phyloP scores from a whole-genome alignment of 495 filamentous ascomycete genomes.

The Neurospora cerealis region DNA sequence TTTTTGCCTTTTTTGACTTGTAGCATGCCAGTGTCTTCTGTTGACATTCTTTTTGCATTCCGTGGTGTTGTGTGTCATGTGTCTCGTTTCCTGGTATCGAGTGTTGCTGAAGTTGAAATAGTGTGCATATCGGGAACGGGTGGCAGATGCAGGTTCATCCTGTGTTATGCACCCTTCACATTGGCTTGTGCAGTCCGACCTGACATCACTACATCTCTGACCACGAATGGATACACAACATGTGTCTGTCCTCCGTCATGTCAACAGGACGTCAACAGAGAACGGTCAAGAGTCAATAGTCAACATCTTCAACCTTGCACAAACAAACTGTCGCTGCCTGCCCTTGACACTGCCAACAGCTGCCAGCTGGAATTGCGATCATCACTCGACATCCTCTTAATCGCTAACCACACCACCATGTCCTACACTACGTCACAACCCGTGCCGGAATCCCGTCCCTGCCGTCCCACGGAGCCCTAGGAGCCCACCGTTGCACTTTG shows the following conservation, averaged over 20 bases:
- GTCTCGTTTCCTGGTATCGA: neutral
- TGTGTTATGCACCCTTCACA: neutral
- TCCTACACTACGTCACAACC: neutral
- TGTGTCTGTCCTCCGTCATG: neutral
- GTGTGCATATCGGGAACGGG: neutral
- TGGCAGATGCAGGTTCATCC: neutral
- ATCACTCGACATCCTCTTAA: neutral
- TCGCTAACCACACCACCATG: neutral
- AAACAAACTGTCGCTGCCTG: neutral
- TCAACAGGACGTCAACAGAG: neutral
- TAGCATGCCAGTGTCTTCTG: neutral
- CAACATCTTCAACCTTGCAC: no score
- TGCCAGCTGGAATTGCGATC: neutral
- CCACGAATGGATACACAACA: neutral
- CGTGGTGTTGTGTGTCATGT: neutral
- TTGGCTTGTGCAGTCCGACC: neutral
- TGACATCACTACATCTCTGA: neutral
- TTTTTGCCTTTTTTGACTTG: neutral
- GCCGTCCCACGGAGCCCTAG: neutral
- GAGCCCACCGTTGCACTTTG: neutral
- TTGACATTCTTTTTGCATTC: neutral
- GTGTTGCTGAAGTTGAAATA: neutral
- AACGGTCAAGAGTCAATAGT: neutral
- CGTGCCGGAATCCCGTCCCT: neutral
- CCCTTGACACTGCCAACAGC: neutral